Conservation (phyloP, 139 green algal species). For the Edaphochlamys debaryana region DNA sequence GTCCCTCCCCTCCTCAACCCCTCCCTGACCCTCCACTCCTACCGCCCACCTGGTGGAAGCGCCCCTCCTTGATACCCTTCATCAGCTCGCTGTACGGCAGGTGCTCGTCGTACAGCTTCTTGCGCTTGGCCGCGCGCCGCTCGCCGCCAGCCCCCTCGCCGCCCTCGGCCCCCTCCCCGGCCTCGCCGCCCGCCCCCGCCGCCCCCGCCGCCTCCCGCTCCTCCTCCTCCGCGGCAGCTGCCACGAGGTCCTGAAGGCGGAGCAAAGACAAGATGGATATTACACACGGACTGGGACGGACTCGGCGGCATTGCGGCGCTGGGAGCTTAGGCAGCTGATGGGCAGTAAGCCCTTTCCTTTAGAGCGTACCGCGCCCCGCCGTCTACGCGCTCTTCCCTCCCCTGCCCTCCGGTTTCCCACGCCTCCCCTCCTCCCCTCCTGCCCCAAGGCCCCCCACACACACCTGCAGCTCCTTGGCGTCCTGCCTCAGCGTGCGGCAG, state of each 20-base stretch:
- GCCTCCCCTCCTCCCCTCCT: background rate
- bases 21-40: background rate
- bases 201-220: conserved; percentile 20
- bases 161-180: background rate
- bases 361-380: too few species aligned
- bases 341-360: too few species aligned
- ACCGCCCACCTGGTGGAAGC: conserved; percentile 75
- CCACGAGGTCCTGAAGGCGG: conserved; percentile 43
- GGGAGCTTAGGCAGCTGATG: too few species aligned
- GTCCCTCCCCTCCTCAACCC: background rate
- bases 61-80: conserved; percentile 82
- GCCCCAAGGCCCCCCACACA: background rate
- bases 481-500: conserved; percentile 39
- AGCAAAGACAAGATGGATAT: too few species aligned
- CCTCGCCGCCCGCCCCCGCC: background rate
- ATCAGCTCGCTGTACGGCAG: conserved; percentile 71
- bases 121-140: conserved; percentile 74
- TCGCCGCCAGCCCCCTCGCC: too few species aligned
- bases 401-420: too few species aligned
- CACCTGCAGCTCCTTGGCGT: conserved; percentile 48
- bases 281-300: too few species aligned
- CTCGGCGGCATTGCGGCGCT: too few species aligned
- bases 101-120: conserved; percentile 86
- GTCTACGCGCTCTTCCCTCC: too few species aligned
- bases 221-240: conserved; percentile 26